These are phyloP conservation scores for Aureobasidium melanogenum DNA, from an alignment of 2,329 filamentous ascomycete genomes.

Conservation along the genomic window DNA sequence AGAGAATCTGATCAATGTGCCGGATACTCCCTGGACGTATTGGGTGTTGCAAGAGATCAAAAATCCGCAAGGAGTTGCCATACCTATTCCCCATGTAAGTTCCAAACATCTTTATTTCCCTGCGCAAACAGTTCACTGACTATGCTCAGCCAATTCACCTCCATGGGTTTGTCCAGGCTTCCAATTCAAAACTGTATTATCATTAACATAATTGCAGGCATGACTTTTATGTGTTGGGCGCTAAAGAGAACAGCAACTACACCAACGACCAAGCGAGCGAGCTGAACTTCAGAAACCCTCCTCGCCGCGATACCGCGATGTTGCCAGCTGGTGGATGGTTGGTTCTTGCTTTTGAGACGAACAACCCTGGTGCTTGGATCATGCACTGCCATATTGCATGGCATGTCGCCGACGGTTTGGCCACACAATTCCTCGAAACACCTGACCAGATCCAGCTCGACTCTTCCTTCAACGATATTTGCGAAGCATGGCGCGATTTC, in stretches of 20 bases:
- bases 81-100: conserved; percentile 16
- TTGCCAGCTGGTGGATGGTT: conserved; percentile 30
- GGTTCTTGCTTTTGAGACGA: conserved; percentile 32
- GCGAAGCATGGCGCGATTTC: conserved; percentile 24
- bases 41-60: conserved; percentile 27
- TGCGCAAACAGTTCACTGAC: no score
- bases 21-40: conserved; percentile 22
- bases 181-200: no score
- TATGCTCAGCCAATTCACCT: conserved; percentile 16
- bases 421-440: conserved; percentile 26
- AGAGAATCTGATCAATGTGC: conserved; percentile 2
- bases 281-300: conserved; percentile 29
- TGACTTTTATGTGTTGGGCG: conserved; percentile 24
- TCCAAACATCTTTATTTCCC: no score
- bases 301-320: conserved; percentile 33
- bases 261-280: conserved; percentile 15
- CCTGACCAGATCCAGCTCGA: conserved; percentile 18
- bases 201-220: conserved; percentile 20
- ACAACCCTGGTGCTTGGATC: conserved; percentile 36
- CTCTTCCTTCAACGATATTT: conserved; percentile 22
- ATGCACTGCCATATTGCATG: conserved; percentile 21
- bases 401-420: conserved; percentile 27
- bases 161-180: neutral
- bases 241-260: conserved; percentile 16
- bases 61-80: conserved; percentile 12